Evolutionary conservation across 176 grass and related monocot genomes (phyloP), one percentile per base, ranked within the genome.

Genomic region (Oryza longistaminata): DNA sequence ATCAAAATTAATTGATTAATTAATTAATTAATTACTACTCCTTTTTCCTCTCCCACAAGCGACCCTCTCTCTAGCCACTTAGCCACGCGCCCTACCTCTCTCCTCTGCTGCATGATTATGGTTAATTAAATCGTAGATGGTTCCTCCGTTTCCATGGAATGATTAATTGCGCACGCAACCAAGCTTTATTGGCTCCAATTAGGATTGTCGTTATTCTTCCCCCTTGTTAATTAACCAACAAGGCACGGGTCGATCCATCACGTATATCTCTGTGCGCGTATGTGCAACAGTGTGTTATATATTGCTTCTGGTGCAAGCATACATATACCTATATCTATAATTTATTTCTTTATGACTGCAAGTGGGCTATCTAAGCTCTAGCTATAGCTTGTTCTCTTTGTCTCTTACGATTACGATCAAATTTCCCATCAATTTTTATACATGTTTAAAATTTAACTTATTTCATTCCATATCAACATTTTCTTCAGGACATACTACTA

Each of bases 101-200:
- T 5, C 13, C 14, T 77, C 25, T 5, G 15, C 14, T 74, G 29
- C 29, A 31, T 31, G 15, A 88, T 77, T 62, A 53, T 53, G 0
- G 5, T 53, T 58, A 17, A 58, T 58, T 21, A 19, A 58, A 58
- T 58, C 52, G 0, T 62, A 4, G n/a, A 62, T 11, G 21, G 21
- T 24, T 62, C 58, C 21, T 62, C 58, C 58, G 58, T 62, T 58
- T 55, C 46, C 71, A 75, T 52, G 66, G 61, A 66, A 79, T 81
- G 75, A 8, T 77, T 64, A 60, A 44, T 78, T 87, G 48, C 11
- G 70, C 76, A 77, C 86, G 68, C 73, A 86, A 76, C 83, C 73
- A 6, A 25, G 40, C 61, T 52, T 50, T 22, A 76, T 71, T 85
- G 70, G 75, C 66, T 24, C 35, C 13, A 11, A 3, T 73, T 46